Percentiles rank a stretch among this genome's conserved stretches.
These are phyloP conservation scores for Calonectria henricotiae DNA, from an alignment of 2,329 filamentous ascomycete species.

Conservation along the genomic window DNA sequence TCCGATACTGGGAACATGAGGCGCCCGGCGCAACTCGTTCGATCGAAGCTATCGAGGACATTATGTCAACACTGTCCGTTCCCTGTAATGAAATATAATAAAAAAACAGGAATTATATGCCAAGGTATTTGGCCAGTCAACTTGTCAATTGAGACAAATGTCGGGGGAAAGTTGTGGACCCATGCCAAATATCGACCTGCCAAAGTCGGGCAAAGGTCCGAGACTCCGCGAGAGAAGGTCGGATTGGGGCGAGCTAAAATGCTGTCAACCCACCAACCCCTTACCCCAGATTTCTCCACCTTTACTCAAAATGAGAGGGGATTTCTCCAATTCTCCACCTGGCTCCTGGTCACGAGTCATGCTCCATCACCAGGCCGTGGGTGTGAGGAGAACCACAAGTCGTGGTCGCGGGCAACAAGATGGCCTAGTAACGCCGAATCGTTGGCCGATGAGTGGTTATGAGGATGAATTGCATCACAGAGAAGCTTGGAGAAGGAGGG, in stretches of 20 bases:
- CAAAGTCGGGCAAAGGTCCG: not conserved
- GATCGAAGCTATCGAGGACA: slow-evolving; percentile 22
- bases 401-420: not conserved
- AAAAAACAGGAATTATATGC: not conserved
- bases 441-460: not conserved
- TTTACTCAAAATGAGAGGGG: not conserved
- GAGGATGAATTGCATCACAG: not conserved
- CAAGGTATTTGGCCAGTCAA: too few relatives aligned
- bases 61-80: not conserved
- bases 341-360: slow-evolving; percentile 3
- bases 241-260: not conserved
- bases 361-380: not conserved
- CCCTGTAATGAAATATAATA: not conserved
- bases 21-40: slow-evolving; percentile 22
- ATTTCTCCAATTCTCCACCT: slow-evolving; percentile 14
- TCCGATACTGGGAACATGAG: slow-evolving; percentile 31
- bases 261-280: not conserved
- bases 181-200: not conserved
- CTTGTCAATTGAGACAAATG: not conserved
- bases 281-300: slow-evolving; percentile 18
- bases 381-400: not conserved
- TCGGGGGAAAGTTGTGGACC: slow-evolving; percentile 2
- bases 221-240: slow-evolving; percentile 15
- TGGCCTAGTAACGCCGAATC: not conserved
- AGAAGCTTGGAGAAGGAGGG: not conserved